A percentile compares a stretch with the other conserved stretches of the same genome.
These are phyloP conservation scores for Geum urbanum DNA, from an alignment of 306 rosid genomes.

Conservation along the genomic window DNA sequence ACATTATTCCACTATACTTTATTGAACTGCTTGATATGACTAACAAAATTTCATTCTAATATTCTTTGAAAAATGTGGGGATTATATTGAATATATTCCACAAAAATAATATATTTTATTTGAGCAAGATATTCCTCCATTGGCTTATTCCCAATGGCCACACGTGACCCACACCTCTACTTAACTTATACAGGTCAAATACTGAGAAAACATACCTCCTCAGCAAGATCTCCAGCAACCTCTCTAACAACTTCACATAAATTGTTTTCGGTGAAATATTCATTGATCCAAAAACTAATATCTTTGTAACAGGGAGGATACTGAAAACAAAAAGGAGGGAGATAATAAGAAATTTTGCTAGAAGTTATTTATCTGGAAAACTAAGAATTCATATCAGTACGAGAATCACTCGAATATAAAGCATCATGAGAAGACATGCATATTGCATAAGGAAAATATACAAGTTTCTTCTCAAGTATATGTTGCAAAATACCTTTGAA, in stretches of 20 bases:
- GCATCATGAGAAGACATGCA: not conserved
- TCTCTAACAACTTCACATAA: conserved; percentile 95
- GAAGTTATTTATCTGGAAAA: not conserved
- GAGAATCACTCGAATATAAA: not conserved
- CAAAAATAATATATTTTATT: not conserved
- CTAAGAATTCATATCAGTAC: not conserved
- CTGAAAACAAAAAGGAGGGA: conserved; percentile 36
- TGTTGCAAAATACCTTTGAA: conserved; percentile 69
- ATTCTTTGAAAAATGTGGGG: not conserved
- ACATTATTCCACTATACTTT: not conserved
- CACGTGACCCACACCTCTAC: no score
- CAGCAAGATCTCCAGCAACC: conserved; percentile 90
- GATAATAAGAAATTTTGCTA: not conserved
- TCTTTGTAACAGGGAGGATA: conserved; percentile 97
- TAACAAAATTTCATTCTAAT: not conserved
- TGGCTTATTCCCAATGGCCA: not conserved
- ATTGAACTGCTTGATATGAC: not conserved
- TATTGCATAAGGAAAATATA: not conserved
- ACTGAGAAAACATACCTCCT: conserved; percentile 64
- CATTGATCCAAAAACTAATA: conserved; percentile 89
- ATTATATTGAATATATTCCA: not conserved
- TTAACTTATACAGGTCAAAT: not conserved
- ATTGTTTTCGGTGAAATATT: conserved; percentile 86
- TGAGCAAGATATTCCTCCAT: not conserved
- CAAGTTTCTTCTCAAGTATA: not conserved